A percentile compares a stretch with the other conserved stretches of the same genome.
Conservation (phyloP, 116 monocot genomes). For the Zostera marina region DNA sequence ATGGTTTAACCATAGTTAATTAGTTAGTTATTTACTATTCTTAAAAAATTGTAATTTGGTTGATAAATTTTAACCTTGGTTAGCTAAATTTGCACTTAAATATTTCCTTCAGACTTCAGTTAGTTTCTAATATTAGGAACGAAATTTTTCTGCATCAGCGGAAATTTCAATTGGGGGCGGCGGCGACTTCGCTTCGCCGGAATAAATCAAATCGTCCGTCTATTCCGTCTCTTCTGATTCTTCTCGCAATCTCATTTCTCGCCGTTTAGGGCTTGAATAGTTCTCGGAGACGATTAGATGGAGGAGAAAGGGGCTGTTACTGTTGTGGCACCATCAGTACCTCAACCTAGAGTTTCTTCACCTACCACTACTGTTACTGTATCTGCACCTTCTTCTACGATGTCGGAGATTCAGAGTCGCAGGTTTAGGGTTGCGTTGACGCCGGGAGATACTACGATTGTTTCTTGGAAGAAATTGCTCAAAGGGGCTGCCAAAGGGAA, state of each 20-base stretch:
- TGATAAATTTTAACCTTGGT: too few relatives aligned
- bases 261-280: not conserved
- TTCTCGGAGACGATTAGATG: not conserved
- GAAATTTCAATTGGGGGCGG: too few relatives aligned
- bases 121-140: too few relatives aligned
- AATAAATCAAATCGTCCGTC: not conserved
- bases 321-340: not conserved
- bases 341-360: not conserved
- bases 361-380: not conserved
- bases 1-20: too few relatives aligned
- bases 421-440: slow-evolving; percentile 47
- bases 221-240: not conserved
- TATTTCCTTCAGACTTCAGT: too few relatives aligned
- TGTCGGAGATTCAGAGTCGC: slow-evolving; percentile 14
- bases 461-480: slow-evolving; percentile 82
- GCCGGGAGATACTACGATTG: slow-evolving; percentile 75
- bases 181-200: too few relatives aligned
- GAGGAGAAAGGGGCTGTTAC: not conserved
- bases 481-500: slow-evolving; percentile 23
- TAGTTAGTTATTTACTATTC: too few relatives aligned
- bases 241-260: not conserved
- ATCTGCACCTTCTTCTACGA: not conserved
- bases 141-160: too few relatives aligned
- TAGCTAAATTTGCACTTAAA: too few relatives aligned
- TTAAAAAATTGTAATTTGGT: too few relatives aligned